Percentiles rank a stretch among this genome's conserved stretches.
Conservation (phyloP, 140 eudicot genomes). For the Senecio squalidus region DNA sequence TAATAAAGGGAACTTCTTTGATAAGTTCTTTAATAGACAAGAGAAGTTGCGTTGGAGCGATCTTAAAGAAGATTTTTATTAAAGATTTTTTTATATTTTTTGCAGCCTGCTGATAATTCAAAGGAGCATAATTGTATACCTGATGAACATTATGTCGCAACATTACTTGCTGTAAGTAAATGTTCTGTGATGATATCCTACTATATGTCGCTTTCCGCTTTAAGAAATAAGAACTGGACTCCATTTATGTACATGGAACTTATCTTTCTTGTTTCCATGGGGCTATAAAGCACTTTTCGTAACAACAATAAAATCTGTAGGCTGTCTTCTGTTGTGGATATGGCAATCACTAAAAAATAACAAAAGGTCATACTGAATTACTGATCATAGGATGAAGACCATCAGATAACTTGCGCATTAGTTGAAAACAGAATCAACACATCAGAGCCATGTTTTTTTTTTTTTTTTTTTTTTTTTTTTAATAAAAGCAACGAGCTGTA, state of each 20-base stretch:
- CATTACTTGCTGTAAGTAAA: conserved; percentile 72
- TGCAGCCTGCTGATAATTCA: conserved; percentile 66
- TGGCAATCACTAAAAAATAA: not conserved
- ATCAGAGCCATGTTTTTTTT: not conserved
- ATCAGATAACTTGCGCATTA: not conserved
- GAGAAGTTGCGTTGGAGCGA: not conserved
- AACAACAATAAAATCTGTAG: not conserved
- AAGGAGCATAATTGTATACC: conserved; percentile 85
- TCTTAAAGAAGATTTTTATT: not conserved
- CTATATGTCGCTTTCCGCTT: not conserved
- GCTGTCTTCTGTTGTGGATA: not conserved
- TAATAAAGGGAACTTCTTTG: not conserved
- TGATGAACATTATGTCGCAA: conserved; percentile 85
- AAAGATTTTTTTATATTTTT: conserved; percentile 10
- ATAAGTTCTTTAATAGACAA: not conserved
- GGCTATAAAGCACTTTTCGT: not conserved
- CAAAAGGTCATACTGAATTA: too few species aligned
- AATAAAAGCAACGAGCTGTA: not conserved
- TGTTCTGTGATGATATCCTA: conserved; percentile 2
- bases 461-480: not conserved
- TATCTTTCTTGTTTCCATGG: not conserved
- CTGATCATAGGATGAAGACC: too few species aligned
- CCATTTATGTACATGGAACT: not conserved
- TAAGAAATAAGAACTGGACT: not conserved
- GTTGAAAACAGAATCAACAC: not conserved